Evolutionary conservation across 345 rosid genomes (phyloP), one percentile per base, ranked within the genome.

Genomic region (Microthlaspi erraticum): DNA sequence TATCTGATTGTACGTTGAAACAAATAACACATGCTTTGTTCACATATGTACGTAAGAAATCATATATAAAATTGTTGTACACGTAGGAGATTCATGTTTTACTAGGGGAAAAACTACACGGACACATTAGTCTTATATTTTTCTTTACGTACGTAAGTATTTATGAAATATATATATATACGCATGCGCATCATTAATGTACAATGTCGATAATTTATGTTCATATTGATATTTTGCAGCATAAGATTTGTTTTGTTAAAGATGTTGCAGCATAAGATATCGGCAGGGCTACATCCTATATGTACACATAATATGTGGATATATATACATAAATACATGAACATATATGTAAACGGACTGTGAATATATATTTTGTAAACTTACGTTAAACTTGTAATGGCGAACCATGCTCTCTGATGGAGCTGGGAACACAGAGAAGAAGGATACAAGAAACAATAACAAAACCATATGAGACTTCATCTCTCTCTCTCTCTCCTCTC

Each of bases 371-470:
- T n/a, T n/a, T n/a, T 26, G 29, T 31, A 59, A 8, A 81, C 92
- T 83, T 79, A 85, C 97, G 67, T 88, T 65, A 76, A 91, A 91
- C 80, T 76, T 85, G 81, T 91, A 91, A 64, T 84, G 84, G 20
- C 91, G 91, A 77, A 88, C 80, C 36, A 67, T 73, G 78, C 80
- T 79, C 18, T 87, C 79, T 1, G 81, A 84, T 33, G 83, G 69
- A 60, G 80, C 76, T 1, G 87, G 92, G 16, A 78, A 78, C 51
- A 90, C 41, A 73, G 64, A 76, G 7, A 74, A 76, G 71, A 64
- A 64, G 10, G 81, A 66, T 4, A 80, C 56, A 61, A 88, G 81
- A 66, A 84, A 56, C 5, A 79, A 53, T 67, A 84, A 38, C n/a
- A 81, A 78, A 60, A 75, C 53, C 69, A 72, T 78, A 34, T 77